Evolutionary conservation across 1,284 basidiomycete species (phyloP).

Genomic region (Sphaerobolus stellatus): DNA sequence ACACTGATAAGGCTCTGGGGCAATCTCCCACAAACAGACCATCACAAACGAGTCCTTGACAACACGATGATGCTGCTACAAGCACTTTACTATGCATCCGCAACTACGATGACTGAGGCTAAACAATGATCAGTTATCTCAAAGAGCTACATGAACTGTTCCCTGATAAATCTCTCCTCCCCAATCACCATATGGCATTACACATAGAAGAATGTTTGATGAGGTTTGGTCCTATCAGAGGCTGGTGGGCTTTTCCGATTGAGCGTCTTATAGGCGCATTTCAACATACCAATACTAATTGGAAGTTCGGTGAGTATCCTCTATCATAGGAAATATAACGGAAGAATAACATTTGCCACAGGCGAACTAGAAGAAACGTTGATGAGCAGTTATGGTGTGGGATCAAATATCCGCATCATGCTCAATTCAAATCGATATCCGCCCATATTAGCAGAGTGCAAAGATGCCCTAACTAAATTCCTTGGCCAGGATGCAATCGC

Average conservation of each 20-base stretch:
- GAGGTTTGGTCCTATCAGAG: conserved; percentile 33
- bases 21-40: background rate
- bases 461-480: no score
- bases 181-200: conserved; percentile 26
- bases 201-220: conserved; percentile 34
- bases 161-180: conserved; percentile 19
- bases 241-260: conserved; percentile 39
- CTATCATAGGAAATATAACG: background rate
- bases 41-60: conserved; percentile 17
- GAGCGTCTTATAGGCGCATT: conserved; percentile 33
- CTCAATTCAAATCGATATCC: no score
- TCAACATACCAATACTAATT: conserved; percentile 26
- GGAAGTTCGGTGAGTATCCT: conserved; percentile 1
- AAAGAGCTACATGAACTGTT: conserved; percentile 19
- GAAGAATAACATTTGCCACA: no score
- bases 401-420: no score
- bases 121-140: conserved; percentile 22
- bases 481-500: no score
- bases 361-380: background rate
- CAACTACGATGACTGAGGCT: conserved; percentile 11
- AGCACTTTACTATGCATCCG: conserved; percentile 20
- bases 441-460: no score
- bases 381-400: no score
- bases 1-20: conserved; percentile 32
- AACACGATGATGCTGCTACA: conserved; percentile 29